Conservation (phyloP, 2,329 filamentous ascomycete species). For the Cladorrhinum sp. region DNA sequence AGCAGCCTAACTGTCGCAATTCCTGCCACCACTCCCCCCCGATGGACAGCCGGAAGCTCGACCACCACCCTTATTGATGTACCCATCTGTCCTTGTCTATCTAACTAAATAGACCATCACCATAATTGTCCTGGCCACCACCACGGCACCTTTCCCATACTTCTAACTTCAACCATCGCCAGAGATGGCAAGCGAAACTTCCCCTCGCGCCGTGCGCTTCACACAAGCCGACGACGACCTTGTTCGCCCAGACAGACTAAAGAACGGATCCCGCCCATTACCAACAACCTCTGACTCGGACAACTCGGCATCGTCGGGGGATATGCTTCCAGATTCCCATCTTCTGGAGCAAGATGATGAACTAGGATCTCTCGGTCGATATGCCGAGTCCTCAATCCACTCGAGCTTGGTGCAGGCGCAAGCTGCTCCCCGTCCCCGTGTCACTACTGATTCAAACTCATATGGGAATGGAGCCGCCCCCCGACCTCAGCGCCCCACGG, state of each 20-base stretch:
- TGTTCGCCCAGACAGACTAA: slow-evolving; percentile 41
- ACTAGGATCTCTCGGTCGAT: slow-evolving; percentile 43
- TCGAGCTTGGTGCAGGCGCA: slow-evolving; percentile 44
- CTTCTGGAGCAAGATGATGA: slow-evolving; percentile 49
- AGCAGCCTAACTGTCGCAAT: background rate
- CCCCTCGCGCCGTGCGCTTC: slow-evolving; percentile 57
- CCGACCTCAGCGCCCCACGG: slow-evolving; percentile 64
- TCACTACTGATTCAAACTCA: slow-evolving; percentile 28
- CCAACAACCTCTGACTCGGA: slow-evolving; percentile 46
- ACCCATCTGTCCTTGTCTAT: background rate
- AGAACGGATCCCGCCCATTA: slow-evolving; percentile 35
- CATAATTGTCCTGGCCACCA: background rate
- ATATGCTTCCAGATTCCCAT: slow-evolving; percentile 45
- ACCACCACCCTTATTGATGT: background rate
- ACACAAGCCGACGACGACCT: slow-evolving; percentile 47
- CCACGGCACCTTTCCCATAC: background rate
- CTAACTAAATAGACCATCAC: background rate
- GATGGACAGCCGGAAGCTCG: background rate
- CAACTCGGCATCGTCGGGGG: slow-evolving; percentile 46
- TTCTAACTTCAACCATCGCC: background rate
- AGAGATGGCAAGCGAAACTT: slow-evolving; percentile 44
- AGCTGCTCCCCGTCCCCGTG: slow-evolving; percentile 38
- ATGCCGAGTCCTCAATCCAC: slow-evolving; percentile 41
- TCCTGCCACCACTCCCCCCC: background rate
- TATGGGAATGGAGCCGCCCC: slow-evolving; percentile 34